Percentiles rank a stretch among this genome's conserved stretches.
Conservation (phyloP, 169 alveolate genomes). For the Plasmodium adleri region DNA sequence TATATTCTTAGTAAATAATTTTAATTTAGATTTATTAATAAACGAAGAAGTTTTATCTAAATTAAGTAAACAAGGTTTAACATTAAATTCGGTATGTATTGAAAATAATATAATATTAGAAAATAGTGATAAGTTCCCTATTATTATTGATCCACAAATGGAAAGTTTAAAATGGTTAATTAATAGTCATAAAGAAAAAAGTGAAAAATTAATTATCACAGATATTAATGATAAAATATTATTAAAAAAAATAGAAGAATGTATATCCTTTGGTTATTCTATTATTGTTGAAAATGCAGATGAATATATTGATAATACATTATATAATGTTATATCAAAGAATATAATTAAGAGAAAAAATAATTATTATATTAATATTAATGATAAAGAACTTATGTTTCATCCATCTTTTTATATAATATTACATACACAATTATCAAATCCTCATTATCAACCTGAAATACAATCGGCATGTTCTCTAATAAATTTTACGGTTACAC, state of each 20-base stretch:
- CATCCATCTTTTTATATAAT: conserved; percentile 91
- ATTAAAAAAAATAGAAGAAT: conserved; percentile 88
- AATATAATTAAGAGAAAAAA: conserved; percentile 93
- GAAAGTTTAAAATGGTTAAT: conserved; percentile 97
- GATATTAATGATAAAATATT: conserved; percentile 83
- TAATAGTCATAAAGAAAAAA: conserved; percentile 92
- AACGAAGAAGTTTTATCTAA: conserved; percentile 87
- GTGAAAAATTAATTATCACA: conserved; percentile 86
- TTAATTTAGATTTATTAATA: conserved; percentile 49
- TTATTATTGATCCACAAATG: conserved; percentile 97
- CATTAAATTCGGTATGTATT: conserved; percentile 95
- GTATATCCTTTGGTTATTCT: conserved; percentile 91
- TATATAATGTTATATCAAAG: conserved; percentile 94
- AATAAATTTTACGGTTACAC: conserved; percentile 95
- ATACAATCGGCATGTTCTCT: conserved; percentile 95
- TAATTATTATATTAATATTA: conserved; percentile 90
- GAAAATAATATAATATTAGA: conserved; percentile 96
- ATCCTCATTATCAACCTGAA: conserved; percentile 98
- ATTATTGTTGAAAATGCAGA: conserved; percentile 96
- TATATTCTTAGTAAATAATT: conserved; percentile 30
- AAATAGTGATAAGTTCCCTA: conserved; percentile 95
- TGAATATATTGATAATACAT: conserved; percentile 94
- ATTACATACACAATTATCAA: conserved; percentile 94
- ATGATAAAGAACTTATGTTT: conserved; percentile 92
- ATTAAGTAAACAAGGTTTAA: conserved; percentile 94